A percentile compares a stretch with the other conserved stretches of the same genome.
Evolutionary conservation across 164 flowering plant species (phyloP).

Genomic region (Magnolia changhungtana): DNA sequence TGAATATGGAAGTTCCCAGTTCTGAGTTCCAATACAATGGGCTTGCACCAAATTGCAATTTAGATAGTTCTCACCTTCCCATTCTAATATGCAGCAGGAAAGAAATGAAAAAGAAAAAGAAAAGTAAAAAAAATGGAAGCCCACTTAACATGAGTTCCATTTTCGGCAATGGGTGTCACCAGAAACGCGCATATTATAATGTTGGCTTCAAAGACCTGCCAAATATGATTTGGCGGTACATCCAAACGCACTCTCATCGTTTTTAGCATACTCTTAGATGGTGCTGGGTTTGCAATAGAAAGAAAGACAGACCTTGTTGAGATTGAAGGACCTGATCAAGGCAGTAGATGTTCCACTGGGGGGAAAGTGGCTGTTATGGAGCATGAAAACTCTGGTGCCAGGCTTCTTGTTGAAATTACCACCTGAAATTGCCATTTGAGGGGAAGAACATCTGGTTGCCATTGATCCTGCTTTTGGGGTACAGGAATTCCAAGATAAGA

Average conservation of each 20-base stretch:
- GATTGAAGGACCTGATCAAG: constrained; percentile 4
- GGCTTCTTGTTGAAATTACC: constrained; percentile 1
- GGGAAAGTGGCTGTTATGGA: neutral
- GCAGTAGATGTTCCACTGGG: neutral
- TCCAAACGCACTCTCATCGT: no score
- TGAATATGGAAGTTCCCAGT: neutral
- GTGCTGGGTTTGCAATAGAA: neutral
- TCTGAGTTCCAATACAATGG: no score
- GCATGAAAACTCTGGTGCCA: constrained; percentile 4
- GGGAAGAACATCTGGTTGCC: neutral
- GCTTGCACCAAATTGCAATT: neutral
- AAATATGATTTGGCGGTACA: no score
- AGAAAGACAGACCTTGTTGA: neutral
- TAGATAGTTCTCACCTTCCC: neutral
- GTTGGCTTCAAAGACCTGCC: no score
- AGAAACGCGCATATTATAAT: neutral
- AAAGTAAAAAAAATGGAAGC: neutral
- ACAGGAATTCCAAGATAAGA: neutral
- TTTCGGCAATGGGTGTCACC: neutral
- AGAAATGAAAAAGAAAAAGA: neutral
- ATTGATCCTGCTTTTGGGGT: constrained; percentile 1
- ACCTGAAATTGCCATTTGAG: neutral
- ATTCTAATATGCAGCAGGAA: neutral
- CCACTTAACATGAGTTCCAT: neutral
- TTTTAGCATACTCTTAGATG: neutral